Percentiles rank a stretch among this genome's conserved stretches.
These are phyloP conservation scores for Cutaneotrichosporon mucoides DNA, from an alignment of 1,284 basidiomycete species.

Conservation along the genomic window DNA sequence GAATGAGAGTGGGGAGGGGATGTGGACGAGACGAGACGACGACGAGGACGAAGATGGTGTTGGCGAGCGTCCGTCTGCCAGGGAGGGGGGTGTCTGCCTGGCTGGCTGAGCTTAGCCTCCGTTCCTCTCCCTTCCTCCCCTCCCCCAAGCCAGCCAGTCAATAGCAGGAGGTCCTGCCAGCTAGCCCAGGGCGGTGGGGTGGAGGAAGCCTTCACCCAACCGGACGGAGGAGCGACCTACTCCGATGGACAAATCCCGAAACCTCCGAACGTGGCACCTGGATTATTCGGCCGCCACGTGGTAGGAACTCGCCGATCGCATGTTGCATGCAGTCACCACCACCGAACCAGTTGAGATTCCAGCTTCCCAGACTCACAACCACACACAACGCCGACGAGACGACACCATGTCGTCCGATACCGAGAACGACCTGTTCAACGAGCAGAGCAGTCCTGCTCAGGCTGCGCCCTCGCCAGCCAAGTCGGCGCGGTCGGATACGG, in stretches of 20 bases:
- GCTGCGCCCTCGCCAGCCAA: conserved; percentile 10
- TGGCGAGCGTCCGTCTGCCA: neutral
- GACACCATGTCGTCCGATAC: conserved; percentile 31
- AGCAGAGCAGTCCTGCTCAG: conserved; percentile 4
- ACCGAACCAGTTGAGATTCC: too few species aligned
- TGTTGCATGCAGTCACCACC: too few species aligned
- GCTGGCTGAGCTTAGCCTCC: neutral
- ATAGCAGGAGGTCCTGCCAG: too few species aligned
- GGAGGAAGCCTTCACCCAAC: neutral
- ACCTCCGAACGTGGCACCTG: neutral
- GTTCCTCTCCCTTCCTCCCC: too few species aligned
- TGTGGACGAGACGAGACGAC: neutral
- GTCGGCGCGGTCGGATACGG: neutral
- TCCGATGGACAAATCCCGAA: neutral
- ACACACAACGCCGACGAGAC: neutral
- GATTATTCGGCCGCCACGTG: neutral
- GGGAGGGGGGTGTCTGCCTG: conserved; percentile 5
- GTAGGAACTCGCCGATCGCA: too few species aligned
- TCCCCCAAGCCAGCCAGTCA: too few species aligned
- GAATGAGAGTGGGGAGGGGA: conserved; percentile 14
- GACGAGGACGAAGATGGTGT: neutral
- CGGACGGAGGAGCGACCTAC: conserved; percentile 1
- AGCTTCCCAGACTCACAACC: too few species aligned
- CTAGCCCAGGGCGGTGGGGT: neutral
- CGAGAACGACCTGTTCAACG: conserved; percentile 40